Percentiles rank a stretch among this genome's conserved stretches.
These are phyloP conservation scores for Marvania coccoides DNA, from an alignment of 139 green algal genomes.

Conservation along the genomic window DNA sequence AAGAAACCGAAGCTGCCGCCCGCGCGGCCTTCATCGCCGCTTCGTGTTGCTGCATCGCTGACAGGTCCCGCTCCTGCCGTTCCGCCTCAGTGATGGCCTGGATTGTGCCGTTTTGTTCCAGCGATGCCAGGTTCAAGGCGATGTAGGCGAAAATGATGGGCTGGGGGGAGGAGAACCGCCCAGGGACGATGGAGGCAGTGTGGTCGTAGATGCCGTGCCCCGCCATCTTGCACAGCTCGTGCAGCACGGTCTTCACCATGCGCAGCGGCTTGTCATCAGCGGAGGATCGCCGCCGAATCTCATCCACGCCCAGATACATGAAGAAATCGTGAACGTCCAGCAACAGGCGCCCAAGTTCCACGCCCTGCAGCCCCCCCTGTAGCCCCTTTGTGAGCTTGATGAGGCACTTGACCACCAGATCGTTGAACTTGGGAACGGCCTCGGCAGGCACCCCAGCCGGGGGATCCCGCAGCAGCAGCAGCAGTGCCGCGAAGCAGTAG, in stretches of 20 bases:
- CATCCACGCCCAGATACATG: conserved; percentile 71
- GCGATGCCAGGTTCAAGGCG: conserved; percentile 78
- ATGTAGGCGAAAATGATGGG: conserved; percentile 92
- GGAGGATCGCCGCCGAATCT: conserved; percentile 68
- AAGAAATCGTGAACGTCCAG: conserved; percentile 86
- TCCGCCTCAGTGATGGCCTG: background rate
- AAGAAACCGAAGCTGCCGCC: background rate
- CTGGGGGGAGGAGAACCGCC: conserved; percentile 27
- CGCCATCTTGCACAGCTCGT: conserved; percentile 80
- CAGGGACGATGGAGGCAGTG: conserved; percentile 31
- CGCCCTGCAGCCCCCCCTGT: conserved; percentile 34
- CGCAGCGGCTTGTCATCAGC: conserved; percentile 90
- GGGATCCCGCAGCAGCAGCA: conserved; percentile 59
- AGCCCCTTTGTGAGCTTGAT: conserved; percentile 92
- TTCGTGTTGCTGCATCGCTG: conserved; percentile 1
- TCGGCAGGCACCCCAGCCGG: conserved; percentile 17
- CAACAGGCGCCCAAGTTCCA: conserved; percentile 73
- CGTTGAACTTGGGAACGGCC: conserved; percentile 51
- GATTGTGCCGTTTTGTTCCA: conserved; percentile 22
- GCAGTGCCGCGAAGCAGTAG: conserved; percentile 64
- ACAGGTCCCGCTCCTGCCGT: background rate
- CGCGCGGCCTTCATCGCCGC: background rate
- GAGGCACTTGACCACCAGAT: conserved; percentile 94
- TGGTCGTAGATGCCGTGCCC: conserved; percentile 52
- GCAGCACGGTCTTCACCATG: conserved; percentile 95